Conservation (phyloP, 2,329 filamentous ascomycete species). For the Ophiostoma himal-ulmi region DNA sequence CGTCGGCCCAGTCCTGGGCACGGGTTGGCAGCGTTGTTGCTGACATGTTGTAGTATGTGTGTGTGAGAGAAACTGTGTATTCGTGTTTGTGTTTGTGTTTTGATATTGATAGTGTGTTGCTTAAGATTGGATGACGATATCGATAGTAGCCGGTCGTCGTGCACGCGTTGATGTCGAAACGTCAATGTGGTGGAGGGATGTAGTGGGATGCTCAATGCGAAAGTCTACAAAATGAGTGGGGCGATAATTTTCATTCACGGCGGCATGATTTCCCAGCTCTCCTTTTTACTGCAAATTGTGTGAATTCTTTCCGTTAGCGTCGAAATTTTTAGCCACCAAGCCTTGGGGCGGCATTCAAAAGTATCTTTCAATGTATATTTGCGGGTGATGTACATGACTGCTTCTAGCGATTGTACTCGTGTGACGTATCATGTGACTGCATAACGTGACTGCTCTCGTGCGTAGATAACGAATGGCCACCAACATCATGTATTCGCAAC, state of each 20-base stretch:
- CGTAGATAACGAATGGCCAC: too few relatives aligned
- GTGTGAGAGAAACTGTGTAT: neutral
- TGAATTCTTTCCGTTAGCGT: conserved; percentile 20
- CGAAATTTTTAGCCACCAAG: conserved; percentile 25
- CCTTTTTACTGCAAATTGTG: conserved; percentile 16
- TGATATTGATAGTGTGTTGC: neutral
- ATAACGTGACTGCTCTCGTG: neutral
- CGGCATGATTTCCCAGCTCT: neutral
- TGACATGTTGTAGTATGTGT: conserved; percentile 22
- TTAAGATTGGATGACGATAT: neutral
- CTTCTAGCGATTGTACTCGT: neutral
- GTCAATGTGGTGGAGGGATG: conserved; percentile 10
- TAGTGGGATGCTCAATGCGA: conserved; percentile 10
- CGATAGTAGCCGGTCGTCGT: neutral
- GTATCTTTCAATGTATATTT: neutral
- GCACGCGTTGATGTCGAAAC: neutral
- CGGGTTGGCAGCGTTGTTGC: conserved; percentile 24
- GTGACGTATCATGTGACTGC: neutral
- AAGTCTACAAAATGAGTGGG: conserved; percentile 10
- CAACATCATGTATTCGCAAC: too few relatives aligned
- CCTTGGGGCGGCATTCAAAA: conserved; percentile 21
- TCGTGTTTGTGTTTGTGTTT: neutral
- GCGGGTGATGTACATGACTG: conserved; percentile 7
- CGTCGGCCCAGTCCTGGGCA: conserved; percentile 83
- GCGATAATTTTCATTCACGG: conserved; percentile 7